These are phyloP conservation scores for Cladosporium sp. DNA, from an alignment of 2,329 filamentous ascomycete species.

Conservation along the genomic window DNA sequence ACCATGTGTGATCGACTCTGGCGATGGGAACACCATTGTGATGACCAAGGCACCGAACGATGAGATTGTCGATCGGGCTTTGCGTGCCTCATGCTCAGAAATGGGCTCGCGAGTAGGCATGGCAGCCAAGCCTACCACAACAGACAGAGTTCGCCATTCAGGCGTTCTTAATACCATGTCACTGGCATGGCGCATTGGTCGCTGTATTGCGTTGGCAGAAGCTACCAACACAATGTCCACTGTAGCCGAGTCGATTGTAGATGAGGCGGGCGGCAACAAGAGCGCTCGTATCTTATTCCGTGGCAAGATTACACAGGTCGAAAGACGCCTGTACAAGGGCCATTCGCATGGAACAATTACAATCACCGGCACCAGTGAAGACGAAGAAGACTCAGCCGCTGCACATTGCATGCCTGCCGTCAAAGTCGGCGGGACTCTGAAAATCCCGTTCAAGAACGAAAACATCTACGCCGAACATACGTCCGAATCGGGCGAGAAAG, in stretches of 20 bases:
- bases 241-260: conserved; percentile 56
- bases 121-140: conserved; percentile 38
- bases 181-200: conserved; percentile 52
- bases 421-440: conserved; percentile 48
- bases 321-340: conserved; percentile 53
- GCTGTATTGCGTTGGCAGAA: conserved; percentile 53
- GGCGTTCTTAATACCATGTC: conserved; percentile 40
- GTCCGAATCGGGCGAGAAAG: conserved; percentile 33
- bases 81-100: conserved; percentile 35
- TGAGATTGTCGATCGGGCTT: conserved; percentile 40
- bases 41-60: conserved; percentile 41
- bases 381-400: conserved; percentile 31
- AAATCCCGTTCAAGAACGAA: conserved; percentile 70
- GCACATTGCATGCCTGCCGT: conserved; percentile 24
- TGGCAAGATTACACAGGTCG: conserved; percentile 61
- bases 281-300: conserved; percentile 57
- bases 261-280: conserved; percentile 52
- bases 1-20: conserved; percentile 44
- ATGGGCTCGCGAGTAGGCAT: conserved; percentile 41
- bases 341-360: conserved; percentile 58
- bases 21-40: conserved; percentile 42
- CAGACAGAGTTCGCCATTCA: conserved; percentile 33
- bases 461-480: conserved; percentile 58
- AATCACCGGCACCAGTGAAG: conserved; percentile 33
- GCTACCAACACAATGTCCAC: conserved; percentile 48